These are phyloP conservation scores for Solanum pennellii DNA, from an alignment of 257 asterid genomes.

Conservation along the genomic window DNA sequence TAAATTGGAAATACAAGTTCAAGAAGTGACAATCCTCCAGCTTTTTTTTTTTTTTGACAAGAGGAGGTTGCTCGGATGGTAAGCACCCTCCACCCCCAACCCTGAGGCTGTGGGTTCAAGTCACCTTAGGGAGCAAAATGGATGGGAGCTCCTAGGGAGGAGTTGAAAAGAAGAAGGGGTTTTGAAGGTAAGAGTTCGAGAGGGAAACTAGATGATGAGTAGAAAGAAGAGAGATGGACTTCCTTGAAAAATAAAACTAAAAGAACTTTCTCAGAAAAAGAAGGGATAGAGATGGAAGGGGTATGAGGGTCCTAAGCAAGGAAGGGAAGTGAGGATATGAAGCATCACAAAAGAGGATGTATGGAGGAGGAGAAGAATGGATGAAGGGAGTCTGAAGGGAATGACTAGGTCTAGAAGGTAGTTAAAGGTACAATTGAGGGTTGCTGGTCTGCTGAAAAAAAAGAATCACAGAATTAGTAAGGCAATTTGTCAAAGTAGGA, in stretches of 20 bases:
- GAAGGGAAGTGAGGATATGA: not conserved
- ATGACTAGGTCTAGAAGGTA: not conserved
- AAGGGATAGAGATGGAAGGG: not conserved
- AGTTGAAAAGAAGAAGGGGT: not conserved
- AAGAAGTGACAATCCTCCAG: not conserved
- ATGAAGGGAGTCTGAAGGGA: not conserved
- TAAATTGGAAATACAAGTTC: not conserved
- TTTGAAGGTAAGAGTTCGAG: not conserved
- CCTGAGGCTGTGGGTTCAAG: not conserved
- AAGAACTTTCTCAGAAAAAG: not conserved
- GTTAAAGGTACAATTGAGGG: not conserved
- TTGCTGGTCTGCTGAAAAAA: not conserved
- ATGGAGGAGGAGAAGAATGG: not conserved
- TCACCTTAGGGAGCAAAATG: not conserved
- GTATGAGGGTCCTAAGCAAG: not conserved
- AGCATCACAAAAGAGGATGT: not conserved
- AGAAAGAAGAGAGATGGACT: not conserved
- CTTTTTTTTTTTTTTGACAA: too few species aligned
- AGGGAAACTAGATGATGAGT: not conserved
- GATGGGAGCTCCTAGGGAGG: not conserved
- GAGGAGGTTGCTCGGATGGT: not conserved
- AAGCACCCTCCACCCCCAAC: not conserved
- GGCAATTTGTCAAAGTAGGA: not conserved
- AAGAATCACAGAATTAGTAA: not conserved
- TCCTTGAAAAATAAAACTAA: not conserved